Base-by-base conservation (phyloP, 2,329 filamentous ascomycete species). In the Zopfia rhizophila region DNA sequence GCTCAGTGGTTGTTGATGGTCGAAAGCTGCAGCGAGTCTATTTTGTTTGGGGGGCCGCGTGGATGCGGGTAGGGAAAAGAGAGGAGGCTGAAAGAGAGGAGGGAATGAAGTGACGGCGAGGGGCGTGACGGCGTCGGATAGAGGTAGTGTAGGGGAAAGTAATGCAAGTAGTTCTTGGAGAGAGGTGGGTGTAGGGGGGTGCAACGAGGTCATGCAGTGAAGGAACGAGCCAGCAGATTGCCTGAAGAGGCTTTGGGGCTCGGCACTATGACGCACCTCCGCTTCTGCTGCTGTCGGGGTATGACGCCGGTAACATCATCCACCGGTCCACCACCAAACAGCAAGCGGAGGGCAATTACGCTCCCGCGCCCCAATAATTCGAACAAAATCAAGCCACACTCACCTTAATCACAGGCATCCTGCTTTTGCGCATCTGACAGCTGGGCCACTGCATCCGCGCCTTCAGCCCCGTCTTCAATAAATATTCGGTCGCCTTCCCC, bases 381-480 rank as follows among this genome's bases (percentile, higher is more conserved):
- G 25, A 32, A 46, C 17, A 16, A 21, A 19, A 32, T 46, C 36
- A 32, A 28, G 21, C 13, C 18, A 13, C 21, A 48, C 67, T 63
- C 53, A 70, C 68, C 65, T 69, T 66, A 7, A 70, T 69, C 1
- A 69, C 61, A 4, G 66, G 55, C 58, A 63, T 66, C 53, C 53
- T 66, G 52, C 41, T 48, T 13, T 56, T 48, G 53, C 59, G 35
- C 55, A 53, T 33, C 55, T 48, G 39, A 19, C 48, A 53, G 48
- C 29, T 52, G 25, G 49, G 46, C 40, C 55, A 65, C 17, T 58
- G 55, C 58, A 62, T 60, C 33, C 32, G 40, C 38, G 38, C 16
- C 37, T 18, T 17, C n/a, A 11, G 11, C 30, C 12, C 4, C 32
- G n/a, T n/a, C n/a, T n/a, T n/a, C n/a, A n/a, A n/a, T n/a, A n/a